Evolutionary conservation across 495 filamentous ascomycete genomes (phyloP).

Genomic region (Annulohypoxylon nitens): DNA sequence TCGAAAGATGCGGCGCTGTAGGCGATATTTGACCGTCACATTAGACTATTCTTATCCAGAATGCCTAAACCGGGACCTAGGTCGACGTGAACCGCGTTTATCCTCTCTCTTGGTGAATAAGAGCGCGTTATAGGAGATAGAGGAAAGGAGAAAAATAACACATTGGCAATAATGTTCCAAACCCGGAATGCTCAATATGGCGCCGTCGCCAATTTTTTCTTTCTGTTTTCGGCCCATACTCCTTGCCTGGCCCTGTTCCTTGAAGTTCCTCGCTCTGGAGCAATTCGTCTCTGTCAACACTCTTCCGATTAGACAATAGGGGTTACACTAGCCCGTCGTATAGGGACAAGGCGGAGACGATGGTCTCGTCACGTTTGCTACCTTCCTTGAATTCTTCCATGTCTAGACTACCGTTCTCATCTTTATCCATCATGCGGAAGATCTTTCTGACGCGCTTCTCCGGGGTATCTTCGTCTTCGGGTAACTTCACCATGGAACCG

Average conservation of each 20-base stretch:
- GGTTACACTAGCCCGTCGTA: conserved; percentile 92
- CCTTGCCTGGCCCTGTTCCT: conserved; percentile 23
- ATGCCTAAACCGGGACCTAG: conserved; percentile 21
- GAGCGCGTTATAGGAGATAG: conserved; percentile 33
- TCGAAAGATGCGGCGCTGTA: conserved; percentile 10
- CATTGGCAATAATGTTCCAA: conserved; percentile 22
- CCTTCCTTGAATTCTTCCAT: conserved; percentile 99
- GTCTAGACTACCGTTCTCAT: conserved; percentile 93
- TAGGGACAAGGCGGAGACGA: conserved; percentile 94
- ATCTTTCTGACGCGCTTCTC: conserved; percentile 99
- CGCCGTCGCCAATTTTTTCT: conserved; percentile 32
- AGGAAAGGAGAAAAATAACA: conserved; percentile 34
- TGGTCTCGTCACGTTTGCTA: conserved; percentile 98
- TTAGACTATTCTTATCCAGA: conserved; percentile 44
- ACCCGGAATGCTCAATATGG: conserved; percentile 26
- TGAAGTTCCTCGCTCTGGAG: conserved; percentile 24
- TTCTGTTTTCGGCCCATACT: conserved; percentile 24
- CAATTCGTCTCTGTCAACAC: conserved; percentile 25
- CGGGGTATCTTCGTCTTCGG: conserved; percentile 97
- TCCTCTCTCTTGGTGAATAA: conserved; percentile 37
- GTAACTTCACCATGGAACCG: conserved; percentile 98
- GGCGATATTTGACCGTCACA: conserved; percentile 37
- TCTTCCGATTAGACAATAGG: conserved; percentile 4
- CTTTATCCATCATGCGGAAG: conserved; percentile 99
- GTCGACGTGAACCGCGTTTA: conserved; percentile 36